phyloP scores from a whole-genome alignment of 768 basidiomycete species.

The Xerocomus brunneocitrinus region DNA sequence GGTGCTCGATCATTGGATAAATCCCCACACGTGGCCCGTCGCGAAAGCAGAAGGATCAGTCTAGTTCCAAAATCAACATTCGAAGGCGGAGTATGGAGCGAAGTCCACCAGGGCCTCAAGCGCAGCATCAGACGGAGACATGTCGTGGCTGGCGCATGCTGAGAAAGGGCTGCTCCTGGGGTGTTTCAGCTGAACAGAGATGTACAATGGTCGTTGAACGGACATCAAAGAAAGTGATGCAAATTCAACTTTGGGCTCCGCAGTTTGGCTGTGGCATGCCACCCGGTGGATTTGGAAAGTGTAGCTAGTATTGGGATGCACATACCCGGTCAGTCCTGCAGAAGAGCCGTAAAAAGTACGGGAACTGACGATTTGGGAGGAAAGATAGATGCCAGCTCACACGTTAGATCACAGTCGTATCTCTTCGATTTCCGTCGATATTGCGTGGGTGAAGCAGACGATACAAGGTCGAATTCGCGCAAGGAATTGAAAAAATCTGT shows the following conservation, averaged over 20 bases:
- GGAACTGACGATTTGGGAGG: conserved; percentile 17
- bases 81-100: conserved; percentile 31
- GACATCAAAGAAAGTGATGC: conserved; percentile 27
- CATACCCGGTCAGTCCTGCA: conserved; percentile 48
- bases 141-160: conserved; percentile 11
- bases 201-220: conserved; percentile 45
- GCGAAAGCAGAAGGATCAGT: conserved; percentile 36
- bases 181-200: conserved; percentile 41
- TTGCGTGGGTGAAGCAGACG: neutral
- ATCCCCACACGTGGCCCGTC: conserved; percentile 13
- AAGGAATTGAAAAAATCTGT: neutral
- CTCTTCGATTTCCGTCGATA: neutral
- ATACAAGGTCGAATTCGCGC: conserved; percentile 1
- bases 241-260: conserved; percentile 35
- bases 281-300: conserved; percentile 24
- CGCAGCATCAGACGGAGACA: neutral
- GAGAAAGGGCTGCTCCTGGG: conserved; percentile 33
- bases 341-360: conserved; percentile 50
- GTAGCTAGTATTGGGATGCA: conserved; percentile 19
- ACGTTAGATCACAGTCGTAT: neutral
- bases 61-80: conserved; percentile 35
- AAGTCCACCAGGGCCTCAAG: conserved; percentile 3
- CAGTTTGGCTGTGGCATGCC: conserved; percentile 19
- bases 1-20: conserved; percentile 31
- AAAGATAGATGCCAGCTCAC: neutral